Conservation (phyloP, 306 rosid genomes). For the Gillenia trifoliata region DNA sequence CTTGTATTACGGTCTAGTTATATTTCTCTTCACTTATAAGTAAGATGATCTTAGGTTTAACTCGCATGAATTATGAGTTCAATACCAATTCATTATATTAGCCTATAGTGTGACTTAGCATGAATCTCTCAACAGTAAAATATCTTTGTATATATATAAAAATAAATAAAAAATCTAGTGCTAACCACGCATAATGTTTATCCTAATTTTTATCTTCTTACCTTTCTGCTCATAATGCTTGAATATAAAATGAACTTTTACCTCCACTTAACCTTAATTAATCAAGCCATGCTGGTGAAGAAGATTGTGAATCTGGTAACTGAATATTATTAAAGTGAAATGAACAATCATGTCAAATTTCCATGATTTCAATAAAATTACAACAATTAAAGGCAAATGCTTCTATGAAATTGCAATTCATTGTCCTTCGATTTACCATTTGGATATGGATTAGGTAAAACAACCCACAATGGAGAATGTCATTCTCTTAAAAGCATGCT, state of each 20-base stretch:
- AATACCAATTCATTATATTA: too few relatives aligned
- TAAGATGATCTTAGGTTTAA: too few relatives aligned
- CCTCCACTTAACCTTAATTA: conserved; percentile 7
- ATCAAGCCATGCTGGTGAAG: neutral
- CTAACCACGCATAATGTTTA: neutral
- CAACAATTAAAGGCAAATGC: neutral
- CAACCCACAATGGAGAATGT: neutral
- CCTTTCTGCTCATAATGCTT: neutral
- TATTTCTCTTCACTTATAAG: neutral
- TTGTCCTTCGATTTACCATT: neutral
- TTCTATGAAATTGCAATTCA: neutral
- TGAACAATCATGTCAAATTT: neutral
- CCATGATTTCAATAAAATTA: neutral
- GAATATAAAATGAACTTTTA: neutral
- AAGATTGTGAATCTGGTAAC: neutral
- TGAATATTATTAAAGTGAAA: neutral
- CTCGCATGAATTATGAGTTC: neutral
- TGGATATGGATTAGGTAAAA: neutral
- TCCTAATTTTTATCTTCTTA: neutral
- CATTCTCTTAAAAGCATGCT: neutral
- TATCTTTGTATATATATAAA: neutral
- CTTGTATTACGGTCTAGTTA: rapidly evolving
- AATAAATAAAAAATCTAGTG: neutral
- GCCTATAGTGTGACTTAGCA: too few relatives aligned
- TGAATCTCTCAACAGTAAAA: neutral